phyloP scores from a whole-genome alignment of 2,329 filamentous ascomycete species.

The Nigrospora oryzae region DNA sequence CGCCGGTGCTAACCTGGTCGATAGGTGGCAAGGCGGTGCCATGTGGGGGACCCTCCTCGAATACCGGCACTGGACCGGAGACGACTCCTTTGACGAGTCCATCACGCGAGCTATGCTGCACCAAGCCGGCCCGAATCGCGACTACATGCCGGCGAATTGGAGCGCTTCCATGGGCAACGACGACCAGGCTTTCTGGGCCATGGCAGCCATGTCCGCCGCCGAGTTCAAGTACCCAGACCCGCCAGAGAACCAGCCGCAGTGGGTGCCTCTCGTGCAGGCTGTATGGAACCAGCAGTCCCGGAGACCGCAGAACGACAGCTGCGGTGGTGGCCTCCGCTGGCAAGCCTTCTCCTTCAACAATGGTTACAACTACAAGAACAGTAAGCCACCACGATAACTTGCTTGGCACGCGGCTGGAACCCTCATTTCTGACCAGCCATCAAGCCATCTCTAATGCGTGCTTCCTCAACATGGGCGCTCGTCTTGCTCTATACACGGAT shows the following conservation, averaged over 20 bases:
- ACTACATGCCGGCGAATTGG: slow-evolving; percentile 34
- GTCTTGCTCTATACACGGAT: slow-evolving; percentile 50
- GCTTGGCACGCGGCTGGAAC: background rate
- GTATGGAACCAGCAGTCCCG: slow-evolving; percentile 52
- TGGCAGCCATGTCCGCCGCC: slow-evolving; percentile 52
- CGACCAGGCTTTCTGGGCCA: slow-evolving; percentile 53
- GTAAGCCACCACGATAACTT: slow-evolving; percentile 6
- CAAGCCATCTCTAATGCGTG: slow-evolving; percentile 32
- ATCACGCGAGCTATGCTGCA: slow-evolving; percentile 31
- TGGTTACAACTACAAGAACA: slow-evolving; percentile 38
- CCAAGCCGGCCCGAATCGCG: slow-evolving; percentile 30
- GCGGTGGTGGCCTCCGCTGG: slow-evolving; percentile 56
- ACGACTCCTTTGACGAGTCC: slow-evolving; percentile 37
- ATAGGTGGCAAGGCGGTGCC: slow-evolving; percentile 47
- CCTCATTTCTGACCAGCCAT: slow-evolving; percentile 11
- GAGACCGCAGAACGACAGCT: slow-evolving; percentile 35
- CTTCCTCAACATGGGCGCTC: slow-evolving; percentile 40
- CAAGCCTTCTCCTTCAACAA: slow-evolving; percentile 51
- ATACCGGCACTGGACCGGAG: slow-evolving; percentile 47
- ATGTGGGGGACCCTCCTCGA: slow-evolving; percentile 44
- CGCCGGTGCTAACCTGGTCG: slow-evolving; percentile 1
- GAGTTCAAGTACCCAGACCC: slow-evolving; percentile 50
- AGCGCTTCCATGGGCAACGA: slow-evolving; percentile 33
- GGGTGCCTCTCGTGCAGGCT: slow-evolving; percentile 52
- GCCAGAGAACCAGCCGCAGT: slow-evolving; percentile 35